phyloP scores from a whole-genome alignment of 225 moss, liverwort and hornwort species.

The Rhytidiadelphus loreus region DNA sequence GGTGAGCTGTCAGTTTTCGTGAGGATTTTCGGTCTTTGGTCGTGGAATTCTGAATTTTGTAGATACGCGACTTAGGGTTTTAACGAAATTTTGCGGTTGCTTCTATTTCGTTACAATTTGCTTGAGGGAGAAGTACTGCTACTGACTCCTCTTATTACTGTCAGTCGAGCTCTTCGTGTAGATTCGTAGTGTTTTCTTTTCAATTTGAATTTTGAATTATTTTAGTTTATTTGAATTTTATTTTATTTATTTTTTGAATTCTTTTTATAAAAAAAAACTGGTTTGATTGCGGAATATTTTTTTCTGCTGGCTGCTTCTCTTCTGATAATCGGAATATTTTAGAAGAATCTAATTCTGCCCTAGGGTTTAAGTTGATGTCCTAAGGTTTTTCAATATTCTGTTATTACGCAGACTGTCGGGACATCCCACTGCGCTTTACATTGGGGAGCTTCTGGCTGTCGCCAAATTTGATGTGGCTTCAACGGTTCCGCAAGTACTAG shows the following conservation, averaged over 20 bases:
- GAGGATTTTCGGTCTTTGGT: background rate
- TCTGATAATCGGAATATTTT: background rate
- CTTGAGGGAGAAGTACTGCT: background rate
- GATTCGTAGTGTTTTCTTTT: background rate
- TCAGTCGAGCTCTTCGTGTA: background rate
- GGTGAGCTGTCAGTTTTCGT: background rate
- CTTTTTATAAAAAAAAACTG: background rate
- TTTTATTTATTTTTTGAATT: background rate
- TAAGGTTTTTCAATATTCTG: constrained; percentile 1
- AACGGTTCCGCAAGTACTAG: background rate
- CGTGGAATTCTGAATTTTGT: background rate
- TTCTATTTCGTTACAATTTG: background rate
- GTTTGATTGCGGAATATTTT: too few species aligned
- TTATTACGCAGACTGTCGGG: constrained; percentile 5
- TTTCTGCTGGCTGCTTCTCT: background rate
- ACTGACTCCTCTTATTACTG: background rate
- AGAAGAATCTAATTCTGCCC: background rate
- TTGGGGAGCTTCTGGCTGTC: constrained; percentile 3
- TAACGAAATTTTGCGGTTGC: background rate
- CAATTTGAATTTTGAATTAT: background rate
- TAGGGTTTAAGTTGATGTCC: constrained; percentile 17
- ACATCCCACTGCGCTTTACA: background rate
- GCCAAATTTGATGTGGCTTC: constrained; percentile 5
- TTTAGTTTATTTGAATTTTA: background rate
- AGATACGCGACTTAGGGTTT: background rate